Base-by-base conservation (phyloP, 2,329 filamentous ascomycete species). In the Ceratocystis destructans region DNA sequence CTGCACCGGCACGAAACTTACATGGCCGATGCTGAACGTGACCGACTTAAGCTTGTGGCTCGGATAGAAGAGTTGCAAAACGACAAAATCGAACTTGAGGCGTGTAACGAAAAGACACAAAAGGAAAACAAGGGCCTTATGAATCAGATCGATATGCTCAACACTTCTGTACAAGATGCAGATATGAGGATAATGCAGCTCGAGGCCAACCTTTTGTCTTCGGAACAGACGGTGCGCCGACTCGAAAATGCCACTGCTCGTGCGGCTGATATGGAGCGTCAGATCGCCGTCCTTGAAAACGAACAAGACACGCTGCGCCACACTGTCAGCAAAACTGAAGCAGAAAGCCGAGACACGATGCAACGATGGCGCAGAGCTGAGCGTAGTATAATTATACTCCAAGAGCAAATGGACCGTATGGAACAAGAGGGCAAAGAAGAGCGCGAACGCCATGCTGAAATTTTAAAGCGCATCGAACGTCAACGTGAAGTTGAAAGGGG, bases 1-100 rank as follows among this genome's bases (percentile, higher is more conserved):
- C 84, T 99, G 53, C 85, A 88, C 70, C 88, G 93, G 72, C 92
- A 99, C 82, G 92, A 97, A 79, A 86, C 89, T 68, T 96, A 96
- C 76, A 93, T 96, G 82, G 87, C 87, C 71, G 90, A 96, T 75
- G 90, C 92, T 68, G 91, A 96, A 79, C 85, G 86, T 71, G 91
- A 96, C 74, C 88, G 92, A 68, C 78, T 81, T 69, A 83, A 87
- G 69, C 85, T 96, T 76, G 82, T 83, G 57, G 76, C 79, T 61
- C 88, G 83, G 69, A 91, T 96, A 73, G 86, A 88, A 71, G 81
- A 81, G 69, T 80, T 99, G 64, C 90, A 96, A 77, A 76, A 76
- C 71, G 83, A 85, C 71, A 96, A 96, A 77, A 80, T 79, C 72
- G 79, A 83, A 68, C 82, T 95, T 69, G 89, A 96, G 75, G 79